Evolutionary conservation across 2,329 filamentous ascomycete genomes (phyloP), one percentile per base, ranked within the genome.

Genomic region (Penicillium paneum): DNA sequence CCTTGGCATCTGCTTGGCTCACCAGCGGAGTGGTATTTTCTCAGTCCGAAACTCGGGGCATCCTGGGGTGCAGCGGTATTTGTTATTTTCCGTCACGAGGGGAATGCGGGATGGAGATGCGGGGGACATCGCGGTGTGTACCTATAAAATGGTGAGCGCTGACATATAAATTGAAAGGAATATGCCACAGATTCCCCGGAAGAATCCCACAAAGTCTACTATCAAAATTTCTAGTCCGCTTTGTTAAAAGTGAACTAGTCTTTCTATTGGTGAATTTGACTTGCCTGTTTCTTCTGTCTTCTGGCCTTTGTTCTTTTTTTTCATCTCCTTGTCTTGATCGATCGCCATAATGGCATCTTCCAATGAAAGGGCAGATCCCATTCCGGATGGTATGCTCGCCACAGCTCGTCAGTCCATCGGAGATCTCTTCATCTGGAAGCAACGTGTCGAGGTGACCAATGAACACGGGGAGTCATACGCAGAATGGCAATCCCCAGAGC

Each of bases 401-500:
- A 86, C 85, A 0, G 84, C 85, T 11, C 86, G 82, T 66, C 87
- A 90, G 68, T 78, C 82, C 34, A 78, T 81, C 62, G 70, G 71
- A 11, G 87, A 90, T 63, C 81, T 90, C 56, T 88, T 89, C 76
- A 80, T 78, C 63, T 91, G 87, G 87, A 86, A 88, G 71, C 86
- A 90, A 74, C 82, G 88, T 55, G 84, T 89, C 11, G 82, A 87
- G 36, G 78, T 69, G 5, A 64, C 56, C 28, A 69, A 69, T 48
- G 67, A 67, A 34, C 88, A 80, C 63, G 86, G 86, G 54, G 86
- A 90, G 70, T 80, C 82, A 15, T 77, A 76, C 45, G 83, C 82
- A 29, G 87, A 90, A 72, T 91, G 87, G 87, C 82, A 85, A 58
- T 70, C 78, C 19, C 87, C 88, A 0, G 81, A 84, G 41, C 84